Percentiles rank a stretch among this genome's conserved stretches.
Evolutionary conservation across 78 protist genomes (phyloP).

Genomic region (Capsaspora owczarzaki): DNA sequence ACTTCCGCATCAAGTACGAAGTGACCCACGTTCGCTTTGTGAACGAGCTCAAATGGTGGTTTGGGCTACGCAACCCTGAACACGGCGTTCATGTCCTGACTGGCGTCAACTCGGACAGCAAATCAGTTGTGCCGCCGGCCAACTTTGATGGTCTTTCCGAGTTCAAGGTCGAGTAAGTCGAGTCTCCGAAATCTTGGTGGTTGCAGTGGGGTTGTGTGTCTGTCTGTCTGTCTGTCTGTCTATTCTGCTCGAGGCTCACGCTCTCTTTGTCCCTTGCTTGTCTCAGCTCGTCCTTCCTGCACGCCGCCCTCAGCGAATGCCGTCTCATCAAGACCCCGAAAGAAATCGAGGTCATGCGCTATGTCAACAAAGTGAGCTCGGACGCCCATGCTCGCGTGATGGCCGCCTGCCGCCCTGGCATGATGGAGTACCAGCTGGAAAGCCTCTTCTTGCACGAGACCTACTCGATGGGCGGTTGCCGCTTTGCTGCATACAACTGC

Average conservation of each 20-base stretch:
- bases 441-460: conserved; percentile 31
- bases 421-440: conserved; percentile 66
- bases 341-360: conserved; percentile 57
- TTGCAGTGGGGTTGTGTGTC: no score
- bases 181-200: no score
- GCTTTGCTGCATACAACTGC: conserved; percentile 49
- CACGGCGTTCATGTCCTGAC: conserved; percentile 6
- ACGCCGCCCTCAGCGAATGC: conserved; percentile 39
- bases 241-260: no score
- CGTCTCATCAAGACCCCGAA: conserved; percentile 53
- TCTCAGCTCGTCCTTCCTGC: no score
- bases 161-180: background rate
- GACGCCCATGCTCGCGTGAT: conserved; percentile 50
- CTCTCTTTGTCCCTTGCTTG: no score
- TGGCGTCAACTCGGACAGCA: conserved; percentile 9
- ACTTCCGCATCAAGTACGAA: background rate
- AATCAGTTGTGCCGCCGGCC: background rate
- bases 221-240: no score
- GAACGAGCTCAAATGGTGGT: conserved; percentile 14
- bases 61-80: background rate
- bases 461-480: conserved; percentile 47
- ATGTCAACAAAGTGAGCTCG: conserved; percentile 18
- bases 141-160: background rate
- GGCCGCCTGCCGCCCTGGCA: conserved; percentile 20
- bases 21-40: background rate